Conservation (phyloP, 148 eudicot genomes). For the Polygonum maritimum region DNA sequence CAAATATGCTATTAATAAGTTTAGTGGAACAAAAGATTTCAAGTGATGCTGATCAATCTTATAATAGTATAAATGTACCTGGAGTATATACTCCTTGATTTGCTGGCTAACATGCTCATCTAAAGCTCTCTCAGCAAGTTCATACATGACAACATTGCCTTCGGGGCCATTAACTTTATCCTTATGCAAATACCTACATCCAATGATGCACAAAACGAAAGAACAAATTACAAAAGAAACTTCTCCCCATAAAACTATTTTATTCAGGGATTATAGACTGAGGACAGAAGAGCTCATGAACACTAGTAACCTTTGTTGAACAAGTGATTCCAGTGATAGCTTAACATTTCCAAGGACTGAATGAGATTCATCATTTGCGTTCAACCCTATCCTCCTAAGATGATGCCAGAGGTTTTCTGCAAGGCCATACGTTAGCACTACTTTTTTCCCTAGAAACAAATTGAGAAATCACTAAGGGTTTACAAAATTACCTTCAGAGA, state of each 20-base stretch:
- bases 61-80: conserved; percentile 22
- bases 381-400: conserved; percentile 73
- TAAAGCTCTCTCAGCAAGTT: conserved; percentile 90
- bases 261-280: background rate
- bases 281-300: background rate
- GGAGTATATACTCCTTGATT: conserved; percentile 51
- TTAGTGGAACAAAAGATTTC: background rate
- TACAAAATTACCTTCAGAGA: conserved; percentile 53
- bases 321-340: conserved; percentile 62
- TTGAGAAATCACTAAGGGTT: background rate
- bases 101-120: conserved; percentile 50
- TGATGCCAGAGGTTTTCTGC: conserved; percentile 88
- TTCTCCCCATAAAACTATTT: background rate
- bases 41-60: background rate
- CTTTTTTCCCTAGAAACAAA: background rate
- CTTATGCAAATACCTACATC: conserved; percentile 70
- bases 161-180: conserved; percentile 87
- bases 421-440: conserved; percentile 1
- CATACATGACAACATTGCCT: conserved; percentile 62
- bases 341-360: conserved; percentile 58
- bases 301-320: conserved; percentile 66
- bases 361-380: conserved; percentile 71
- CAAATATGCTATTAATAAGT: background rate
- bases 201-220: background rate
- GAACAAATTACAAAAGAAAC: background rate